Percentiles rank a stretch among this genome's conserved stretches.
These are phyloP conservation scores for Candida sanyaensis DNA, from an alignment of 1,139 yeast genomes.

Conservation along the genomic window DNA sequence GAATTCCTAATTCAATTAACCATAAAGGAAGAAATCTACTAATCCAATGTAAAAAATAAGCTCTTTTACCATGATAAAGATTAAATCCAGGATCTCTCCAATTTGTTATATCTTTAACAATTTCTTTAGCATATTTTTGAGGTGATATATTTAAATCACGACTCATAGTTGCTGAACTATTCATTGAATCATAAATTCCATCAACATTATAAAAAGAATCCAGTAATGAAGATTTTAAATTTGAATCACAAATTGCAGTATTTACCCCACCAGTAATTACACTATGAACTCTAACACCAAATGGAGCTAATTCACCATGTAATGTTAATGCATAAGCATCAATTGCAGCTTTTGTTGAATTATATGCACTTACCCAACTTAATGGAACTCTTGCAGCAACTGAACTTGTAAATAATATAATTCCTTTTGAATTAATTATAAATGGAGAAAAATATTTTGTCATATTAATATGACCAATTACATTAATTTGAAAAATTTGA, in stretches of 20 bases:
- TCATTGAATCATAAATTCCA: slow-evolving; percentile 29
- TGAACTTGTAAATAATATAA: slow-evolving; percentile 38
- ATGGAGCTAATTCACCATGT: slow-evolving; percentile 58
- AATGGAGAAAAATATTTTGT: slow-evolving; percentile 33
- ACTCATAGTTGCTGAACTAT: slow-evolving; percentile 28
- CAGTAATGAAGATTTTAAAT: slow-evolving; percentile 10
- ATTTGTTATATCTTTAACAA: slow-evolving; percentile 24
- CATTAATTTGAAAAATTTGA: slow-evolving; percentile 33
- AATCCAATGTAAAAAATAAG: slow-evolving; percentile 23
- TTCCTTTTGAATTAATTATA: slow-evolving; percentile 36
- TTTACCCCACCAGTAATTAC: slow-evolving; percentile 45
- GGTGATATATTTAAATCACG: slow-evolving; percentile 27
- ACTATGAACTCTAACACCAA: slow-evolving; percentile 37
- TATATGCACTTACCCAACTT: slow-evolving; percentile 35
- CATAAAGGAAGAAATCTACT: slow-evolving; percentile 32
- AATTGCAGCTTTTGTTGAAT: slow-evolving; percentile 62
- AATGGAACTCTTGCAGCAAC: slow-evolving; percentile 39
- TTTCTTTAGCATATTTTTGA: slow-evolving; percentile 30
- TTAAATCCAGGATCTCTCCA: slow-evolving; percentile 29
- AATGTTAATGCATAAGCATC: slow-evolving; percentile 67
- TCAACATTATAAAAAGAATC: slow-evolving; percentile 30
- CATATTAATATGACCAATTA: slow-evolving; percentile 39
- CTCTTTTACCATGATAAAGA: slow-evolving; percentile 28
- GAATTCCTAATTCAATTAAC: slow-evolving; percentile 27
- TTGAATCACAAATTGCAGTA: slow-evolving; percentile 31